Conservation (phyloP, 1,284 basidiomycete species). For the Cutaneotrichosporon spelunceum region DNA sequence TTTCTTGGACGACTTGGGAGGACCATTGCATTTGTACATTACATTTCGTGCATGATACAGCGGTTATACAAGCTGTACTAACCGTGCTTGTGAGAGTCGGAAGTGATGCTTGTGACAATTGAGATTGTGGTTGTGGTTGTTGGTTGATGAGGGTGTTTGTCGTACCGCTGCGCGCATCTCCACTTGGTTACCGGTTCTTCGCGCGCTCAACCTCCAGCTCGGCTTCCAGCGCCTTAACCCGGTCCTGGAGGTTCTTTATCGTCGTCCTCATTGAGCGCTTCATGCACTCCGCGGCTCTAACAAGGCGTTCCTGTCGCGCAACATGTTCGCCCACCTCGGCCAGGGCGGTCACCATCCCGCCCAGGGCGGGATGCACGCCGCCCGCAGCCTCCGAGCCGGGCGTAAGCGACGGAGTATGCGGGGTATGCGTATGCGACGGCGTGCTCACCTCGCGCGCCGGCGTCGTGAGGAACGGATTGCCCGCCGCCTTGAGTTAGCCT, state of each 20-base stretch:
- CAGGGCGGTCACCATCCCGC: conserved; percentile 29
- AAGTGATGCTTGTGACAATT: background rate
- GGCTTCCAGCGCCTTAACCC: conserved; percentile 27
- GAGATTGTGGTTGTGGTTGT: background rate
- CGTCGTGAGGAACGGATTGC: conserved; percentile 19
- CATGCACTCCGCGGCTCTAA: conserved; percentile 39
- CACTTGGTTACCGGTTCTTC: background rate
- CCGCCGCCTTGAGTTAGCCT: background rate
- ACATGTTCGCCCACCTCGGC: conserved; percentile 39
- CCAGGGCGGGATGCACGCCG: conserved; percentile 29
- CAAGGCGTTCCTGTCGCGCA: conserved; percentile 40
- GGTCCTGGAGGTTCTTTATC: conserved; percentile 35
- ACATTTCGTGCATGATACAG: background rate
- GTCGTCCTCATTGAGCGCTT: conserved; percentile 42
- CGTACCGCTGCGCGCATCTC: background rate
- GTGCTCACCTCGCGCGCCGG: background rate
- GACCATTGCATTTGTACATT: background rate
- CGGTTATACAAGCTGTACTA: background rate
- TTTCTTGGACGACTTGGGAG: background rate
- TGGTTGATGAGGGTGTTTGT: background rate
- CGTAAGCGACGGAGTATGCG: background rate
- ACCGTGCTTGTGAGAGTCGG: background rate
- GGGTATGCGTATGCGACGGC: conserved; percentile 2
- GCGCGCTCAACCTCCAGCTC: conserved; percentile 13
- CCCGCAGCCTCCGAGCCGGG: background rate